Conservation (phyloP, 2,329 filamentous ascomycete genomes). For the Harringtonia lauricola region DNA sequence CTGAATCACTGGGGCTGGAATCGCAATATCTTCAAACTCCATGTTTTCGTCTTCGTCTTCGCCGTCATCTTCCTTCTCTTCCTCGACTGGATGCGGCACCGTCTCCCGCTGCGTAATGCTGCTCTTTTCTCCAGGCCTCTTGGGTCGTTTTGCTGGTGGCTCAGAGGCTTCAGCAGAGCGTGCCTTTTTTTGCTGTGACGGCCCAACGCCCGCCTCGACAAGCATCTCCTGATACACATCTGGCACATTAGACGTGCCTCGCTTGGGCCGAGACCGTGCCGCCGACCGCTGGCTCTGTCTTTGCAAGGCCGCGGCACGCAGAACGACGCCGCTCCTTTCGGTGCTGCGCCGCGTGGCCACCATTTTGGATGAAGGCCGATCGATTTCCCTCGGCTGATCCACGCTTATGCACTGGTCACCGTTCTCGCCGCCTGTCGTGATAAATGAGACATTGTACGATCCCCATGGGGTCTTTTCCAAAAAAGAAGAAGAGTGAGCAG, state of each 20-base stretch:
- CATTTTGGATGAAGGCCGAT: too few relatives aligned
- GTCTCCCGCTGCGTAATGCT: not conserved
- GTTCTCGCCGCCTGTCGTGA: too few relatives aligned
- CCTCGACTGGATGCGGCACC: not conserved
- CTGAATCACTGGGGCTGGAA: conserved; percentile 13
- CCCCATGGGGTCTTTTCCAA: too few relatives aligned
- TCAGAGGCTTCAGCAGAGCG: not conserved
- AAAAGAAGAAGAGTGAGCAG: too few relatives aligned
- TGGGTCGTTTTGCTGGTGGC: conserved; percentile 12
- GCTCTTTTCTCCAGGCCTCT: conserved; percentile 12
- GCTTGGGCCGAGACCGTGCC: not conserved
- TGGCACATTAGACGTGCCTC: not conserved
- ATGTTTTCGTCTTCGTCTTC: conserved; percentile 11
- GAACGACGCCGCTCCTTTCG: conserved; percentile 4
- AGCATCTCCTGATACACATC: conserved; percentile 12
- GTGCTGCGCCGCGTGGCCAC: conserved; percentile 6
- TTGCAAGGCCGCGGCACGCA: conserved; percentile 5
- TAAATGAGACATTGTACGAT: too few relatives aligned
- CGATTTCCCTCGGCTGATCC: too few relatives aligned
- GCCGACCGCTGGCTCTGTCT: conserved; percentile 3
- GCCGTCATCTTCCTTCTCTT: not conserved
- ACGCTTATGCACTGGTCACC: too few relatives aligned
- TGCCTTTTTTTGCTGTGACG: not conserved
- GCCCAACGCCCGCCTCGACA: conserved; percentile 9
- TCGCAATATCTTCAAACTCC: conserved; percentile 13